phyloP scores from a whole-genome alignment of 2,329 filamentous ascomycete species.

The Thielaviopsis cerberus region DNA sequence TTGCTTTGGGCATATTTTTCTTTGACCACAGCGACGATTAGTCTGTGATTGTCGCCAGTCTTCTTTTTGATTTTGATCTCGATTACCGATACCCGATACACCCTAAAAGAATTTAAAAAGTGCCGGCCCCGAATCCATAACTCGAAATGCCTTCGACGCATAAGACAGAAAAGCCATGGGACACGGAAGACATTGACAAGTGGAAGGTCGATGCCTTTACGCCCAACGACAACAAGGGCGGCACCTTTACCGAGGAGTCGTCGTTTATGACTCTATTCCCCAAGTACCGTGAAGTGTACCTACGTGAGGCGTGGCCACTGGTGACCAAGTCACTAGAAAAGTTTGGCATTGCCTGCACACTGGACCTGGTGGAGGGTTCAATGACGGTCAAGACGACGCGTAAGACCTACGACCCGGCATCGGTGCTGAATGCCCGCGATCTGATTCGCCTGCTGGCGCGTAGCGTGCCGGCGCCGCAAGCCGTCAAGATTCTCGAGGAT shows the following conservation, averaged over 20 bases:
- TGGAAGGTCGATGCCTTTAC: conserved; percentile 86
- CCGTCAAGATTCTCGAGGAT: conserved; percentile 85
- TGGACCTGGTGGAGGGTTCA: conserved; percentile 85
- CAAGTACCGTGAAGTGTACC: conserved; percentile 87
- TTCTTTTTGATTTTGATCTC: neutral
- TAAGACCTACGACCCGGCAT: conserved; percentile 78
- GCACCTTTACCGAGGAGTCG: conserved; percentile 81
- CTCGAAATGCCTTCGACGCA: conserved; percentile 64
- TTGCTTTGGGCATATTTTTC: neutral
- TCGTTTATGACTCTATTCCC: conserved; percentile 78
- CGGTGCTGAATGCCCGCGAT: conserved; percentile 84
- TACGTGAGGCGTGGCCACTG: conserved; percentile 83
- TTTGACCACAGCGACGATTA: neutral
- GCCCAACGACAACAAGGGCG: conserved; percentile 64
- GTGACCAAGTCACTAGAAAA: conserved; percentile 78
- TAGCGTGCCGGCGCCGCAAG: conserved; percentile 82
- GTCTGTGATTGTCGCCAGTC: neutral
- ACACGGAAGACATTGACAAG: conserved; percentile 92
- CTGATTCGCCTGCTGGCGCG: conserved; percentile 82
- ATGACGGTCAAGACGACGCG: conserved; percentile 94
- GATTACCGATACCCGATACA: neutral
- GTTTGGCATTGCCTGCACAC: conserved; percentile 69
- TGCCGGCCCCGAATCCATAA: neutral
- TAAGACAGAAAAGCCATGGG: conserved; percentile 82
- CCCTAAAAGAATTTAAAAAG: neutral